Percentiles rank a stretch among this genome's conserved stretches.
These are phyloP conservation scores for Microdochium paspali DNA, from an alignment of 2,329 filamentous ascomycete species.

Conservation along the genomic window DNA sequence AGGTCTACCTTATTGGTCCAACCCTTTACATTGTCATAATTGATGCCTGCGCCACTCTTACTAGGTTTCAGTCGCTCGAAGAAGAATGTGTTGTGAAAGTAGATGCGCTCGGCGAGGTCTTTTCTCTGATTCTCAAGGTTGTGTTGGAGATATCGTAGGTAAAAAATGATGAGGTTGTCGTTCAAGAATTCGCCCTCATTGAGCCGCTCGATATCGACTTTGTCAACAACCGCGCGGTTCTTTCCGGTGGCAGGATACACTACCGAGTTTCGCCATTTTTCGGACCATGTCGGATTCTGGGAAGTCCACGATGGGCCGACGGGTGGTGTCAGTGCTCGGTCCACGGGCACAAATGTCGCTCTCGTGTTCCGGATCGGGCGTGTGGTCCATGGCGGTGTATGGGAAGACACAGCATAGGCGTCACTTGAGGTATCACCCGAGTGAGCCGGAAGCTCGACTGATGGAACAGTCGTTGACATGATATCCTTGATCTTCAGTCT, in stretches of 20 bases:
- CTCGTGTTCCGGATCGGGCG: background rate
- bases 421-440: no score
- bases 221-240: conserved; percentile 57
- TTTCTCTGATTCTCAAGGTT: conserved; percentile 44
- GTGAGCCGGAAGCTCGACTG: no score
- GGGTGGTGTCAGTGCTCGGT: conserved; percentile 6
- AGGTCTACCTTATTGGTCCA: conserved; percentile 87
- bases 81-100: conserved; percentile 92
- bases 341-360: conserved; percentile 9
- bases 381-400: background rate
- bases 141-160: conserved; percentile 64
- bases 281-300: conserved; percentile 39
- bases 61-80: conserved; percentile 65
- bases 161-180: conserved; percentile 86
- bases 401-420: background rate
- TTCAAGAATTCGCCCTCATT: conserved; percentile 84
- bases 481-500: conserved; percentile 8
- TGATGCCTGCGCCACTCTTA: conserved; percentile 49
- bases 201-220: conserved; percentile 64
- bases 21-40: conserved; percentile 74
- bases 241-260: conserved; percentile 50
- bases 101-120: conserved; percentile 54
- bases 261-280: conserved; percentile 47
- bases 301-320: conserved; percentile 36
- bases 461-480: background rate